Percentiles rank a stretch among this genome's conserved stretches.
These are phyloP conservation scores for Sergeia podlipaevii DNA, from an alignment of 208 protist genomes.

Conservation along the genomic window DNA sequence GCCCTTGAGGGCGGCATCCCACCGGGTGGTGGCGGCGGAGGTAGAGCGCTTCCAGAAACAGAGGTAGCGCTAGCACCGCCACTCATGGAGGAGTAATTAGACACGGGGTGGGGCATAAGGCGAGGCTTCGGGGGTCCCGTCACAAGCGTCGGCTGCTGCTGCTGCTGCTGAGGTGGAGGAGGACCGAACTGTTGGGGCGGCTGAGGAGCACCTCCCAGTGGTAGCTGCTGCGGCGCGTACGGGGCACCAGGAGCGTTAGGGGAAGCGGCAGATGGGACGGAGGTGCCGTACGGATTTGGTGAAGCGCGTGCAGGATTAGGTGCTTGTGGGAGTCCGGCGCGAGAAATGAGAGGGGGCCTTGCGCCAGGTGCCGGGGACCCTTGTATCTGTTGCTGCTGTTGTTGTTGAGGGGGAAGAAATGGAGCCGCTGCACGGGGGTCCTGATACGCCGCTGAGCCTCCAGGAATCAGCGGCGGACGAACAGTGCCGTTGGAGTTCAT, in stretches of 20 bases:
- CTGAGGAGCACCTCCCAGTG: background rate
- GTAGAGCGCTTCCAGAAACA: conserved; percentile 10
- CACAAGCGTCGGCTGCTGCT: background rate
- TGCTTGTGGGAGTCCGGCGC: too few species aligned
- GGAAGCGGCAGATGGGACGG: conserved; percentile 5
- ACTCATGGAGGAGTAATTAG: conserved; percentile 54
- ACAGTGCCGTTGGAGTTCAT: background rate
- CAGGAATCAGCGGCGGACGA: too few species aligned
- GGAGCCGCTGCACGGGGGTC: too few species aligned
- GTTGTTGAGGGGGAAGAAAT: too few species aligned
- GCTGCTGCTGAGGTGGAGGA: background rate
- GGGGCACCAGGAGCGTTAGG: background rate
- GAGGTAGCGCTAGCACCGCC: background rate
- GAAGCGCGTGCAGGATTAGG: too few species aligned
- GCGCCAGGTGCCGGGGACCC: too few species aligned
- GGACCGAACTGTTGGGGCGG: background rate
- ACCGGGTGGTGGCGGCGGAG: conserved; percentile 6
- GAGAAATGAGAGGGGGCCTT: too few species aligned
- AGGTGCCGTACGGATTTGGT: conserved; percentile 5
- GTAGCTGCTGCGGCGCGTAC: background rate
- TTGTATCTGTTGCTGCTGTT: too few species aligned
- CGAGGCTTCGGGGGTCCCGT: conserved; percentile 35
- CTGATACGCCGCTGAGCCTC: too few species aligned
- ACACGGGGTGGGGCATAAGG: conserved; percentile 70
- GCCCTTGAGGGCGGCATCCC: conserved; percentile 1